phyloP scores from a whole-genome alignment of 441 rosid species.

The Populus trichocarpa region DNA sequence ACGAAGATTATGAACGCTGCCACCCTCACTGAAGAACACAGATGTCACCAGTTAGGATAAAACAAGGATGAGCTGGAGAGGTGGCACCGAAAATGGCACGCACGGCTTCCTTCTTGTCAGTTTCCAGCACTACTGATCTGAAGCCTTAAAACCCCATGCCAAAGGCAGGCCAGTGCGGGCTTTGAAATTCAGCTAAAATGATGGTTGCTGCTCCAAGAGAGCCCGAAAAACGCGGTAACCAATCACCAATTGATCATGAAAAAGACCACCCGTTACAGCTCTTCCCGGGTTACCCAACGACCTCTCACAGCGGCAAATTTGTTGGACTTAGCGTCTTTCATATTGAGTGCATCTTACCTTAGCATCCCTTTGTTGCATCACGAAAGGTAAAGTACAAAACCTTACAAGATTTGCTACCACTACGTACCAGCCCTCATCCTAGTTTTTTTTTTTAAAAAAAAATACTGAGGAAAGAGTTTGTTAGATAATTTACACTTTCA shows the following conservation, averaged over 20 bases:
- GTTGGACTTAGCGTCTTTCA: not conserved
- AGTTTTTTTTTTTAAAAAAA: too few species aligned
- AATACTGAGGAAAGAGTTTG: not conserved
- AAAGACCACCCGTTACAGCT: not conserved
- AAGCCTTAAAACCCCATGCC: not conserved
- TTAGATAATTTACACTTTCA: not conserved
- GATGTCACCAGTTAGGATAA: not conserved
- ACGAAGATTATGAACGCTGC: not conserved
- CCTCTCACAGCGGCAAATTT: not conserved
- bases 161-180: not conserved
- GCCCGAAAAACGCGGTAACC: not conserved
- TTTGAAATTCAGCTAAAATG: not conserved
- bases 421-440: not conserved
- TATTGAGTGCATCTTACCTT: not conserved
- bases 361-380: not conserved
- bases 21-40: not conserved
- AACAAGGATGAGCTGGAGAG: not conserved
- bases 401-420: not conserved
- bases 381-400: too few species aligned
- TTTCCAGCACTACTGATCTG: not conserved
- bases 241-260: not conserved
- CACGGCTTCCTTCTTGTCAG: not conserved
- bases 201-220: not conserved
- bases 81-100: not conserved
- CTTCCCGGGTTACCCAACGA: not conserved